A percentile compares a stretch with the other conserved stretches of the same genome.
These are phyloP conservation scores for Candida broadrunensis DNA, from an alignment of 805 yeast species.

Conservation along the genomic window DNA sequence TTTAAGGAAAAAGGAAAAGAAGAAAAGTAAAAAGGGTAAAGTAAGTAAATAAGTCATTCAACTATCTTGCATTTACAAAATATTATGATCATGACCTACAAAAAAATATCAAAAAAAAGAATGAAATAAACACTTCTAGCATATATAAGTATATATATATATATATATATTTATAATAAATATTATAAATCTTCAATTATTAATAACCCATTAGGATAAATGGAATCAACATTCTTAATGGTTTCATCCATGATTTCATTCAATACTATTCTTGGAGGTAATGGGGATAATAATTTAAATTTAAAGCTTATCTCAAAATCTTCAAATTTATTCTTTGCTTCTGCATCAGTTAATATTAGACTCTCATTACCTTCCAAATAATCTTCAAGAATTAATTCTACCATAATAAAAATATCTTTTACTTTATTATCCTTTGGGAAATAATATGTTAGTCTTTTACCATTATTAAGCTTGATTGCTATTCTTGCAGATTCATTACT, in stretches of 20 bases:
- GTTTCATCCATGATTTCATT: slow-evolving; percentile 37
- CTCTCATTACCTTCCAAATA: slow-evolving; percentile 28
- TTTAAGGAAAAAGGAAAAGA: slow-evolving; percentile 78
- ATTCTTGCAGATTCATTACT: slow-evolving; percentile 47
- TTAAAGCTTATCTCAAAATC: slow-evolving; percentile 22
- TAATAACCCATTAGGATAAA: slow-evolving; percentile 48
- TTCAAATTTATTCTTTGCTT: slow-evolving; percentile 19
- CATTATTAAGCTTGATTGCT: slow-evolving; percentile 65
- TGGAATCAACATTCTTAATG: slow-evolving; percentile 58
- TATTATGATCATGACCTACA: neutral
- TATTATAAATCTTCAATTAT: slow-evolving; percentile 48
- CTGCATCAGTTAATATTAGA: slow-evolving; percentile 17
- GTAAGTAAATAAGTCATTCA: slow-evolving; percentile 19
- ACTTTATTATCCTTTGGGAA: slow-evolving; percentile 29
- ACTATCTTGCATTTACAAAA: too few relatives aligned
- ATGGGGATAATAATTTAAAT: slow-evolving; percentile 32
- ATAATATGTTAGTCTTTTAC: slow-evolving; percentile 47
- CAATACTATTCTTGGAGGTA: slow-evolving; percentile 35
- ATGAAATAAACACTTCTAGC: too few relatives aligned
- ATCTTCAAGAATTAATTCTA: slow-evolving; percentile 36
- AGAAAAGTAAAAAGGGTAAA: slow-evolving; percentile 57
- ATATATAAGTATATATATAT: too few relatives aligned
- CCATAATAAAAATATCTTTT: slow-evolving; percentile 31
- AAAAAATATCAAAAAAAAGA: too few relatives aligned
- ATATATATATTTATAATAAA: neutral